Evolutionary conservation across 352 stramenopile species (phyloP).

Genomic region (Pythium periplocum): DNA sequence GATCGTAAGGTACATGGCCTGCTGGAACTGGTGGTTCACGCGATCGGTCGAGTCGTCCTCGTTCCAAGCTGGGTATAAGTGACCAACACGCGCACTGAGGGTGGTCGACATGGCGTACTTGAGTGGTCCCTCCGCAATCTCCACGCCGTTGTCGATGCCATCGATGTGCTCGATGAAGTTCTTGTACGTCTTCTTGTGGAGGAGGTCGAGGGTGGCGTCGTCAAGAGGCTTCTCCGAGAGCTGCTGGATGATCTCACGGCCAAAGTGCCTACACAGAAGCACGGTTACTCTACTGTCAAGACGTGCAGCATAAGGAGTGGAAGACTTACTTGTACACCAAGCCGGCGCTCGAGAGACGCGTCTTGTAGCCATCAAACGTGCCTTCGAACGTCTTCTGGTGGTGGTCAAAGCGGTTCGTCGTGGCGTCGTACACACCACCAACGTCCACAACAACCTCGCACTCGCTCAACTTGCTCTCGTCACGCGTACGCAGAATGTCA

Average conservation of each 20-base stretch:
- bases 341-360: conserved; percentile 93
- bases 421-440: conserved; percentile 92
- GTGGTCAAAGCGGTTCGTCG: conserved; percentile 93
- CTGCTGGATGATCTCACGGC: conserved; percentile 91
- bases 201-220: conserved; percentile 70
- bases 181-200: conserved; percentile 94
- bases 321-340: conserved; percentile 93
- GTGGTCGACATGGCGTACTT: conserved; percentile 80
- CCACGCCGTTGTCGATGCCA: conserved; percentile 98
- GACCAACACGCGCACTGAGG: conserved; percentile 83
- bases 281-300: background rate
- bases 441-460: conserved; percentile 97
- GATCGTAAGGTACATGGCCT: conserved; percentile 93
- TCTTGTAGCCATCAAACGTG: conserved; percentile 68
- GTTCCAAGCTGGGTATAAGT: conserved; percentile 97
- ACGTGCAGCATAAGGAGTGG: background rate
- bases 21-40: conserved; percentile 92
- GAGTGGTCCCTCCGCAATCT: conserved; percentile 52
- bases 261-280: conserved; percentile 84
- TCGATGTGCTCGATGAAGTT: conserved; percentile 98
- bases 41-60: conserved; percentile 74
- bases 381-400: conserved; percentile 94
- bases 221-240: conserved; percentile 49
- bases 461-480: conserved; percentile 85
- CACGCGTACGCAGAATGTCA: conserved; percentile 85